phyloP scores from a whole-genome alignment of 2,329 filamentous ascomycete genomes.

The Albifimbria verrucaria region DNA sequence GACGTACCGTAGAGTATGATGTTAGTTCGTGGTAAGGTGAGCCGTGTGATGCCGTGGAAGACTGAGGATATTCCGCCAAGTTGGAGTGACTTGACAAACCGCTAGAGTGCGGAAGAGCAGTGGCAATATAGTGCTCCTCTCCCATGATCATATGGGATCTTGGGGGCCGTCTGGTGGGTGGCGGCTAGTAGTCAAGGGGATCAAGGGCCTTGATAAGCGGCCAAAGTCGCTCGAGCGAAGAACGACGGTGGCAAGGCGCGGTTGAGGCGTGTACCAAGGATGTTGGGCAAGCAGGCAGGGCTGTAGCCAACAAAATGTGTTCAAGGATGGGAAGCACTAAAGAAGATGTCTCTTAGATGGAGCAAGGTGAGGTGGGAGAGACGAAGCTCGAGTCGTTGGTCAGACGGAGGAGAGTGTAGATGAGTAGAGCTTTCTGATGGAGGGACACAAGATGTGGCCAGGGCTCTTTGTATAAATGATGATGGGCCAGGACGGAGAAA shows the following conservation, averaged over 20 bases:
- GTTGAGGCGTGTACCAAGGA: too few relatives aligned
- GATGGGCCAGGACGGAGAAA: too few relatives aligned
- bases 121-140: slow-evolving; percentile 30
- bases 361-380: too few relatives aligned
- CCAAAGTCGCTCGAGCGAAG: too few relatives aligned
- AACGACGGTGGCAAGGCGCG: too few relatives aligned
- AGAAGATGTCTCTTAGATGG: neutral
- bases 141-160: slow-evolving; percentile 27
- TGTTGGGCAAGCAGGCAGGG: too few relatives aligned
- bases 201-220: too few relatives aligned
- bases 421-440: neutral
- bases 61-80: slow-evolving; percentile 21
- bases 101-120: slow-evolving; percentile 28
- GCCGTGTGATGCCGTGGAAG: slow-evolving; percentile 11
- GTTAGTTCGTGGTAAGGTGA: slow-evolving; percentile 26
- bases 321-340: too few relatives aligned
- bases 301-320: too few relatives aligned
- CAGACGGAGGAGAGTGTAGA: neutral
- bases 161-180: neutral
- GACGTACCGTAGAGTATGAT: slow-evolving; percentile 29
- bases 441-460: neutral
- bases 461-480: neutral
- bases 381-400: neutral
- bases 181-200: too few relatives aligned
- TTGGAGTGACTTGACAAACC: slow-evolving; percentile 23